phyloP scores from a whole-genome alignment of 2,329 filamentous ascomycete genomes.

The Alternaria brassicae region DNA sequence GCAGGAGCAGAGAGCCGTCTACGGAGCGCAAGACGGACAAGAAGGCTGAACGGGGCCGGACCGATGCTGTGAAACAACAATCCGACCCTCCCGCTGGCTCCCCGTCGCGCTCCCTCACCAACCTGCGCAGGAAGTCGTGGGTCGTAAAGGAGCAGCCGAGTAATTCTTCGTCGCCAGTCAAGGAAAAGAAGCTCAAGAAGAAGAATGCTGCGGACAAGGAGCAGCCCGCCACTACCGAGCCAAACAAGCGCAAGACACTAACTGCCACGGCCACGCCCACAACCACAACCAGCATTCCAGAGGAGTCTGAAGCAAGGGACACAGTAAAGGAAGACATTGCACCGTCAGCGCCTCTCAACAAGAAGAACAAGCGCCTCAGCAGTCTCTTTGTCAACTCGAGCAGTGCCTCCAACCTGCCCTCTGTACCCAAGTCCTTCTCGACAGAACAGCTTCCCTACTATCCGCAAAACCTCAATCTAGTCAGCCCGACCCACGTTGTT shows the following conservation, averaged over 20 bases:
- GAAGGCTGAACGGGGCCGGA: constrained; percentile 35
- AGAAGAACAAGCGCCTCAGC: constrained; percentile 48
- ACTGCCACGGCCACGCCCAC: constrained; percentile 24
- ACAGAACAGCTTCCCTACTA: constrained; percentile 54
- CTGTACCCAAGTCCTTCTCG: constrained; percentile 58
- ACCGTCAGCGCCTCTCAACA: constrained; percentile 35
- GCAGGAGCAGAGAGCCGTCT: constrained; percentile 44
- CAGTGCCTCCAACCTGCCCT: constrained; percentile 48
- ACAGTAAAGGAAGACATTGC: constrained; percentile 32
- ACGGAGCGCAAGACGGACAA: constrained; percentile 39
- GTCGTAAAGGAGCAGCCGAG: constrained; percentile 31
- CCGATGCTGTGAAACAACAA: constrained; percentile 36
- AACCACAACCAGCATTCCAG: constrained; percentile 39
- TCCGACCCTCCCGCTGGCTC: constrained; percentile 34
- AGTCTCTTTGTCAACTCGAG: constrained; percentile 40
- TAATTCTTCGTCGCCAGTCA: constrained; percentile 24
- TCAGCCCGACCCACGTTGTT: constrained; percentile 45
- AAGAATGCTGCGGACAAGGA: constrained; percentile 29
- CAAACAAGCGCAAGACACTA: constrained; percentile 37
- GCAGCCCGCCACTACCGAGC: constrained; percentile 20
- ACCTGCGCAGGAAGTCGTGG: constrained; percentile 48
- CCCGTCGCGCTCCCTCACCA: constrained; percentile 43
- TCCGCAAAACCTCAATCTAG: constrained; percentile 40
- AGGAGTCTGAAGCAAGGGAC: constrained; percentile 35
- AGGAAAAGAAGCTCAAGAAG: constrained; percentile 26